Conservation (phyloP, 192 early-diverging fungal genomes). For the Mortierella hygrophila region DNA sequence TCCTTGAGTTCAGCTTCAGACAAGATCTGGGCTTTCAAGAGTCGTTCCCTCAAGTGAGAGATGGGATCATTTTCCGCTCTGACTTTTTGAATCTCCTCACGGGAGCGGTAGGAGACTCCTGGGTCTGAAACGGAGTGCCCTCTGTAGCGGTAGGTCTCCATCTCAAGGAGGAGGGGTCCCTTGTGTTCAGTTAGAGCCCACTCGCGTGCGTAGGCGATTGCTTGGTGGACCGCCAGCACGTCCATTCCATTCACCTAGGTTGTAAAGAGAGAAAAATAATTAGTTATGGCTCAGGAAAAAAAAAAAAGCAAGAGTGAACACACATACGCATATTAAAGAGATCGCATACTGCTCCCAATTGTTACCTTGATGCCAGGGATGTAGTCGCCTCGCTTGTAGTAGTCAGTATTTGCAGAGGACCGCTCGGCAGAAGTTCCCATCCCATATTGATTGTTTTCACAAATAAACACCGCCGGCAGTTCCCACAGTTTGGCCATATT, state of each 20-base stretch:
- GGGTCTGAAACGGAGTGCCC: slow-evolving; percentile 99
- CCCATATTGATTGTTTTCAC: slow-evolving; percentile 99
- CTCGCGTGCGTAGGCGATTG: slow-evolving; percentile 82
- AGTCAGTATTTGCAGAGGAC: slow-evolving; percentile 90
- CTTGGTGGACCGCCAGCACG: slow-evolving; percentile 87
- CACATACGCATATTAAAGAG: not conserved
- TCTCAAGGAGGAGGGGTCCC: slow-evolving; percentile 92
- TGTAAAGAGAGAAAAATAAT: not conserved
- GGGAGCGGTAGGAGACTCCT: slow-evolving; percentile 95
- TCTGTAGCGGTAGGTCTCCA: slow-evolving; percentile 97
- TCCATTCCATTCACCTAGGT: slow-evolving; percentile 86
- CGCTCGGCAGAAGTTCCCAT: slow-evolving; percentile 96
- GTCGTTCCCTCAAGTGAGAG: slow-evolving; percentile 84
- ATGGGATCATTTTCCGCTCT: slow-evolving; percentile 91
- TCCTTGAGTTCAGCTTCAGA: slow-evolving; percentile 90
- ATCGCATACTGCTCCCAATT: not conserved
- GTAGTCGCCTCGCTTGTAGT: slow-evolving; percentile 94
- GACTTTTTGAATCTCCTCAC: slow-evolving; percentile 98
- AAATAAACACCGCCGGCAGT: slow-evolving; percentile 91
- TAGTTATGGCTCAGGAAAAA: not conserved
- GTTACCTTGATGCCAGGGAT: slow-evolving; percentile 89
- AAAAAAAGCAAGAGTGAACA: not conserved
- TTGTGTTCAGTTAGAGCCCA: slow-evolving; percentile 77
- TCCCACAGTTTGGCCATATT: slow-evolving; percentile 99
- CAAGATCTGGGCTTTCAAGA: slow-evolving; percentile 73